Percentiles rank a stretch among this genome's conserved stretches.
Conservation (phyloP, 106 monocot species). For the Allium sativum region DNA sequence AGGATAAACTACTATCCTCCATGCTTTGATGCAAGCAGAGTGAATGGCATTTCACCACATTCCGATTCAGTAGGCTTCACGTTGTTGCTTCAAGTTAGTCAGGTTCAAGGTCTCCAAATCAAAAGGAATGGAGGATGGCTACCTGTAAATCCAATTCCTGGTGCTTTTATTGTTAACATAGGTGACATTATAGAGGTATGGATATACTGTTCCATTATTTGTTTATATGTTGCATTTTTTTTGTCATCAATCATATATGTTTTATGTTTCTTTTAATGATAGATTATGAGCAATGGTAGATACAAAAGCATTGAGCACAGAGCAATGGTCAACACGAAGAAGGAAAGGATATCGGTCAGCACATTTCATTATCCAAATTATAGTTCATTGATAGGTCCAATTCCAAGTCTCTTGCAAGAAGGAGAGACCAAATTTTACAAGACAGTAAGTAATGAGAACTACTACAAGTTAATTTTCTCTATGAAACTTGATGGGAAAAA, state of each 20-base stretch:
- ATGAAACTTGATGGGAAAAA: too few species aligned
- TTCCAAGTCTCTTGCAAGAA: slow-evolving; percentile 13
- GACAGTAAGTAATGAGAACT: not conserved
- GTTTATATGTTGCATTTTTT: not conserved
- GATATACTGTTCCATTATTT: not conserved
- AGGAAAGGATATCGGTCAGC: slow-evolving; percentile 25
- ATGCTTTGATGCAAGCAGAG: slow-evolving; percentile 22
- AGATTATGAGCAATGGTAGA: slow-evolving; percentile 31
- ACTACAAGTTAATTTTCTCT: too few species aligned
- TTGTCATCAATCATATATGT: not conserved
- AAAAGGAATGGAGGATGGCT: slow-evolving; percentile 30
- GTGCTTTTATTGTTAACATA: slow-evolving; percentile 20
- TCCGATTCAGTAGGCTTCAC: slow-evolving; percentile 27
- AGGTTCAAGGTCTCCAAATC: slow-evolving; percentile 41
- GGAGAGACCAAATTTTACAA: not conserved
- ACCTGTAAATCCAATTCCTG: slow-evolving; percentile 13
- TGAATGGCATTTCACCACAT: slow-evolving; percentile 40
- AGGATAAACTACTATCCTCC: slow-evolving; percentile 61
- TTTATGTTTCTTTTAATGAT: not conserved
- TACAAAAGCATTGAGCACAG: slow-evolving; percentile 49
- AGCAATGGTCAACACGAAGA: slow-evolving; percentile 16
- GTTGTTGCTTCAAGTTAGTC: slow-evolving; percentile 32
- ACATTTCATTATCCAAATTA: slow-evolving; percentile 8
- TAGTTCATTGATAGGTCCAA: slow-evolving; percentile 18
- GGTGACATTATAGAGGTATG: slow-evolving; percentile 3